Conservation (phyloP, 1,139 yeast genomes). For the Lodderomyces parapsilosis region DNA sequence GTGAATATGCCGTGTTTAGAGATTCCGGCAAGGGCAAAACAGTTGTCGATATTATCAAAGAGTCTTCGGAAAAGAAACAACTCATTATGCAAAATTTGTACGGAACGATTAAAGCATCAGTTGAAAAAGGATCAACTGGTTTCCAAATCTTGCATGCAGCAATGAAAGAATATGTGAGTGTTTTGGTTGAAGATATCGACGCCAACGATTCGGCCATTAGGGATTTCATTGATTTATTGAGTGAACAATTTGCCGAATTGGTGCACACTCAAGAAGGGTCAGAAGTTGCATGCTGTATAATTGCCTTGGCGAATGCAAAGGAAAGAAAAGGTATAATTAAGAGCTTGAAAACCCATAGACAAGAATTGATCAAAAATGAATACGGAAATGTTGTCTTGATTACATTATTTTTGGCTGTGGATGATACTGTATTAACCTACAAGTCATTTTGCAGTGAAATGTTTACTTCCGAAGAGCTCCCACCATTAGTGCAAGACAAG, state of each 20-base stretch:
- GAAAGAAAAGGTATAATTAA: conserved; percentile 82
- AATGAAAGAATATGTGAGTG: conserved; percentile 81
- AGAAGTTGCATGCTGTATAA: conserved; percentile 78
- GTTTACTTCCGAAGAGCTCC: conserved; percentile 52
- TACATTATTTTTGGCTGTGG: conserved; percentile 81
- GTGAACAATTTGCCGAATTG: conserved; percentile 89
- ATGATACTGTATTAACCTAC: conserved; percentile 82
- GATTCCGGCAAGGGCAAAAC: conserved; percentile 66
- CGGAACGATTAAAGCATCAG: conserved; percentile 86
- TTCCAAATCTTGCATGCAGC: conserved; percentile 96
- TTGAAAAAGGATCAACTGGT: conserved; percentile 94
- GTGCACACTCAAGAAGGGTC: conserved; percentile 95
- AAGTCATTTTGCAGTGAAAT: conserved; percentile 69
- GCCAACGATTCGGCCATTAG: conserved; percentile 60
- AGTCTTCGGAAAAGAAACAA: conserved; percentile 79
- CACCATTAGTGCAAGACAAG: conserved; percentile 64
- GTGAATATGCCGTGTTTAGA: conserved; percentile 90
- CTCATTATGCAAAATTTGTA: conserved; percentile 72
- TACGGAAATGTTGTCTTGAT: conserved; percentile 81
- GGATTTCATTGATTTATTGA: conserved; percentile 78
- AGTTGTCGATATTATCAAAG: conserved; percentile 65
- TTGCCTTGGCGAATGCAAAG: conserved; percentile 86
- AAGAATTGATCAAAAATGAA: conserved; percentile 77
- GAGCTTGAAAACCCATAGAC: conserved; percentile 70
- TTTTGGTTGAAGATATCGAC: conserved; percentile 53